Base-by-base conservation (phyloP, 2,329 filamentous ascomycete species). In the Geosmithia morbida region DNA sequence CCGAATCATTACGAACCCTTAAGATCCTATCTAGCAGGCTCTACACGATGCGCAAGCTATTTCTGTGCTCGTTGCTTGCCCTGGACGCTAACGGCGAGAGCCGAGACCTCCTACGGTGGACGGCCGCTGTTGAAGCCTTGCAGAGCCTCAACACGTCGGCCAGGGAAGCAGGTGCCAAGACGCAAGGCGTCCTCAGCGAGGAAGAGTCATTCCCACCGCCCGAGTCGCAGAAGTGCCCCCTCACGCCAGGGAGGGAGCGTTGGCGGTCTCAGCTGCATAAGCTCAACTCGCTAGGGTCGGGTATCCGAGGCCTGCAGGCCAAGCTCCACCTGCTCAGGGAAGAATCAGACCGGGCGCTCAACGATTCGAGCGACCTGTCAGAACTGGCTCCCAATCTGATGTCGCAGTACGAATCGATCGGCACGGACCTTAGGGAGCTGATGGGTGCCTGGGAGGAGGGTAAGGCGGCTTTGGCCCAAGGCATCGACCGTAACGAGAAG, bases 321-420 rank as follows among this genome's bases (percentile, higher is more conserved):
- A 98, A 97, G 63, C 80, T 98, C 68, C 88, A 94, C 50, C 72
- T 98, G 7, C 68, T 97, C 48, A 81, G 87, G 45, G 92, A 98
- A 61, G 88, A 96, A 62, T 94, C 88, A 0, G 87, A 86, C 58
- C 78, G 78, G 50, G 80, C 80, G 42, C 66, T 95, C 26, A 85
- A 94, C 56, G 80, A 83, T 55, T 80, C 85, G 39, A 72, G 74
- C 49, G 79, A 83, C 54, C 78, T 86, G 17, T 78, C 79, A 3
- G 85, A 94, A 53, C 74, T 95, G 16, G 87, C 85, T 0, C 76
- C 82, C 1, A 81, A 80, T 51, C 72, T 97, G 40, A 82, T 95
- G 73, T 68, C 81, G 19, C 92, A 97, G 58, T 98, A 97, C 62
- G 92, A 98, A 48, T 90, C 88, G 4, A 94, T 98, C 52, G 92